These are phyloP conservation scores for Ensete glaucum DNA, from an alignment of 176 grass and related monocot genomes.

Conservation along the genomic window DNA sequence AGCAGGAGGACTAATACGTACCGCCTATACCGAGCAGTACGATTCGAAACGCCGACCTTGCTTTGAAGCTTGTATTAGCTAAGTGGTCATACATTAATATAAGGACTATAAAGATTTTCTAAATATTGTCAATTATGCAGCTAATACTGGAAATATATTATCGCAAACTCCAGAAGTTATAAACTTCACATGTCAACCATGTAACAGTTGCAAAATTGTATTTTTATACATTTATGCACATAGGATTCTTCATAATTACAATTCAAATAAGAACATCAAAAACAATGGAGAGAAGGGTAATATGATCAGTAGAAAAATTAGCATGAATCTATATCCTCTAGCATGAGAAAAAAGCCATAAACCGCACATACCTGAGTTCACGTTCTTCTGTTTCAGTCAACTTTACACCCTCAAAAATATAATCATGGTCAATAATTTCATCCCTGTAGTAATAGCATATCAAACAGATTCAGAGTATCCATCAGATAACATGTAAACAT, in stretches of 20 bases:
- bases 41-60: too few relatives aligned
- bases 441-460: constrained; percentile 39
- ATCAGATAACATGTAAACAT: constrained; percentile 11
- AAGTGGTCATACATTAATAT: too few relatives aligned
- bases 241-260: neutral
- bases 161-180: too few relatives aligned
- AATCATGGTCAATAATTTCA: constrained; percentile 85
- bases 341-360: constrained; percentile 1
- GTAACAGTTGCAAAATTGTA: too few relatives aligned
- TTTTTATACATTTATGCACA: neutral
- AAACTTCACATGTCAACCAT: too few relatives aligned
- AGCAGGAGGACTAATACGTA: too few relatives aligned
- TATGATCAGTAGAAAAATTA: constrained; percentile 12
- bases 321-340: neutral
- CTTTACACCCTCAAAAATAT: constrained; percentile 79
- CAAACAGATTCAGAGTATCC: constrained; percentile 13
- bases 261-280: neutral
- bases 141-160: neutral
- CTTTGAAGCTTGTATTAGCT: too few relatives aligned
- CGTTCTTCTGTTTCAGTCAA: constrained; percentile 73
- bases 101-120: neutral
- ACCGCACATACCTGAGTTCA: constrained; percentile 41
- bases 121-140: neutral
- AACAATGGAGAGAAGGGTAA: neutral
- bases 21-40: too few relatives aligned